phyloP scores from a whole-genome alignment of 176 grass and related monocot genomes.

The Areca catechu region DNA sequence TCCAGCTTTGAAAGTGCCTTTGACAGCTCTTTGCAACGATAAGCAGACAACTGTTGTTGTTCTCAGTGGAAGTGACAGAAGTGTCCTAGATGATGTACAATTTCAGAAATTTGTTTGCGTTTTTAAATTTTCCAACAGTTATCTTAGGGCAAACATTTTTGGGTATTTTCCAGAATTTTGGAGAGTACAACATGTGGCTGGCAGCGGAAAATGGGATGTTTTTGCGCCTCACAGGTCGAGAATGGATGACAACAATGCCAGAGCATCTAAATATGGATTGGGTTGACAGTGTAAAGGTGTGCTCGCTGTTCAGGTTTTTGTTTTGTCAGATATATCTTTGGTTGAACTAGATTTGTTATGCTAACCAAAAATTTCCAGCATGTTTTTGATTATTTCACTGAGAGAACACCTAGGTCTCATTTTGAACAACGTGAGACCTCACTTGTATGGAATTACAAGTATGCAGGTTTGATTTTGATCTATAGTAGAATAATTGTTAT shows the following conservation, averaged over 20 bases:
- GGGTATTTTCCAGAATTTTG: conserved; percentile 58
- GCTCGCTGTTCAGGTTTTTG: background rate
- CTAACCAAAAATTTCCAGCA: conserved; percentile 43
- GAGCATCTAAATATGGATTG: conserved; percentile 99
- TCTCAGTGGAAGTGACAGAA: conserved; percentile 95
- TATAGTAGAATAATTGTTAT: background rate
- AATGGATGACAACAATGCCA: conserved; percentile 99
- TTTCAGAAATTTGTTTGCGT: conserved; percentile 6
- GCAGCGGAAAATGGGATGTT: conserved; percentile 99
- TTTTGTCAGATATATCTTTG: conserved; percentile 7
- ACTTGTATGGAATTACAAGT: conserved; percentile 99
- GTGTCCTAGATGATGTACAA: conserved; percentile 84
- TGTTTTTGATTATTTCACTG: conserved; percentile 98
- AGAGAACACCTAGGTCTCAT: conserved; percentile 95
- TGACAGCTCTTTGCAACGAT: conserved; percentile 78
- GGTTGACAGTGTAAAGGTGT: conserved; percentile 98
- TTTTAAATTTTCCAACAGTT: too few relatives aligned
- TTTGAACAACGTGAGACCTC: conserved; percentile 97
- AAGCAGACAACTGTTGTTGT: conserved; percentile 78
- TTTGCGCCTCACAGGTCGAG: conserved; percentile 65
- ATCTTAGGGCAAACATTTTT: background rate
- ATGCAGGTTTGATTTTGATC: conserved; percentile 45
- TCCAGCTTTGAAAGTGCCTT: conserved; percentile 66
- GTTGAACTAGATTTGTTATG: conserved; percentile 13
- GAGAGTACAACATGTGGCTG: conserved; percentile 96